Base-by-base conservation (phyloP, 352 stramenopile species). In the Phytophthora gonapodyides region DNA sequence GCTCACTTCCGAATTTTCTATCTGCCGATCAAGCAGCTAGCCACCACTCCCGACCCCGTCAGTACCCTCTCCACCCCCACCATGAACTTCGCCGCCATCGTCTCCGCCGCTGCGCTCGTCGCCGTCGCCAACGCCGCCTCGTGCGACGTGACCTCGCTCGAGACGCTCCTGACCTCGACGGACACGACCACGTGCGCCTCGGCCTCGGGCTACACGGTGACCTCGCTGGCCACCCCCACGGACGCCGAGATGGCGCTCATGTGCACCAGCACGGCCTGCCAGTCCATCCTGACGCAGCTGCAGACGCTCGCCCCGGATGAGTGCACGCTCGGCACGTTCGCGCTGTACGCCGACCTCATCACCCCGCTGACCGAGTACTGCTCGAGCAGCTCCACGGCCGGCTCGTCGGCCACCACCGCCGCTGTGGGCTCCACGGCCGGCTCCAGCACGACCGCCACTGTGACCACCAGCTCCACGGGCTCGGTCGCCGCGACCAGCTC, bases 291-390 rank as follows among this genome's bases (percentile, higher is more conserved):
- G 10, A 38, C 40, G 9, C 44, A 69, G 57, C 38, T 80, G n/a
- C n/a, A 63, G 19, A 40, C 37, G 15, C 52, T 76, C 24, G 57
- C 57, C 21, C 64, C 66, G 8, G 56, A 46, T 16, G 71, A 80
- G 53, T 80, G 71, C 55, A 67, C 60, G 13, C 9, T 76, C 4
- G 60, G 64, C 64, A 49, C 56, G 33, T 75, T 76, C 55, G 37
- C 52, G 10, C 41, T 80, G 51, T 67, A 76, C 51, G 61, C 66
- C 34, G 60, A 76, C 45, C 64, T 80, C 16, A 57, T 79, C 36
- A 67, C 60, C 31, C 67, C 71, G 2, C 44, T 73, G 33, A 40
- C 13, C 7, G 42, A 36, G 21, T 57, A 67, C 49, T 78, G 70
- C 70, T 33, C 36, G 7, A 43, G 50, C 53, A 42, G 27, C 16